Base-by-base conservation (phyloP, 2,329 filamentous ascomycete genomes). In the Zarea fungicola region DNA sequence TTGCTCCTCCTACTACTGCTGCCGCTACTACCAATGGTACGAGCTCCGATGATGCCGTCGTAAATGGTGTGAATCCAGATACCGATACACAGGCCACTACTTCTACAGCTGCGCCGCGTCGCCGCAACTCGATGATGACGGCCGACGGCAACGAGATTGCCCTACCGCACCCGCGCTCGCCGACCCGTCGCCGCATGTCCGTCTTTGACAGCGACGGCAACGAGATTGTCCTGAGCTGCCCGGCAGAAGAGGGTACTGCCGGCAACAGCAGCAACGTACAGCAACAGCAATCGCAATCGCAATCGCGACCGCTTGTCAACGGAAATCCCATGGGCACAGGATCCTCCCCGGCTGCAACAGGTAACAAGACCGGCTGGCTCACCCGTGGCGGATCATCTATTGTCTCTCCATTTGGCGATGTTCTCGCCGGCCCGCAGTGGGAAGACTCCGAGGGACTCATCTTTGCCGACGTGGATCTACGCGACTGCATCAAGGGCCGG, bases 341-440 rank as follows among this genome's bases (percentile, higher is more conserved):
- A n/a, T n/a, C n/a, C n/a, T n/a, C n/a, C n/a, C n/a, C n/a, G n/a
- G n/a, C n/a, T n/a, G n/a, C n/a, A n/a, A n/a, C n/a, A n/a, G n/a
- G n/a, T n/a, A n/a, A n/a, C n/a, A n/a, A n/a, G 19, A 23, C 46
- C 32, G 47, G 40, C 14, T 49, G 80, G 59, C 63, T 84, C 13
- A 89, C 76, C 11, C 78, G 85, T 7, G 91, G 91, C 19, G 92
- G 92, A 0, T 93, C 89, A 0, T 86, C 82, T 58, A 92, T 97
- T 55, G 73, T 95, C 22, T 84, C 80, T 9, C 90, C 91, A 0
- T 74, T 85, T 35, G 92, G 91, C 0, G 80, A 91, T n/a, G 81
- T 92, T 0, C 67, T 96, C 1, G 81, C 81, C 2, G 89, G 87
- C 0, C 91, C 91, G 1, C 72, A 93, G 51, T 96, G 90, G 90